Evolutionary conservation across 345 rosid species (phyloP), one percentile per base, ranked within the genome.

Genomic region (Cardamine chenopodiifolia): DNA sequence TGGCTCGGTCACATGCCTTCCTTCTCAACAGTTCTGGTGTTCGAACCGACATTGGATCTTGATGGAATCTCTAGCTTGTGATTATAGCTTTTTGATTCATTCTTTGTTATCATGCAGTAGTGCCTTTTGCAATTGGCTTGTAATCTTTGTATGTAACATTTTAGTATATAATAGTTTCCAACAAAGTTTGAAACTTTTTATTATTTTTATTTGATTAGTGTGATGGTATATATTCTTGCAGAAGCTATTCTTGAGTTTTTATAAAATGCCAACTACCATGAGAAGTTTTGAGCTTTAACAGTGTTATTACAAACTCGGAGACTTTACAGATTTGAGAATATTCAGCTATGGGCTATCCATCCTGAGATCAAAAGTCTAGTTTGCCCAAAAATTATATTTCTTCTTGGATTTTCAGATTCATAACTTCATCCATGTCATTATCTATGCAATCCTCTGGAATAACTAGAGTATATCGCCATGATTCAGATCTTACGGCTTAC

Each of bases 31-130:
- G 76, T 32, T 79, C 83, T 14, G 40, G 56, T n/a, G 67, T 86
- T n/a, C 45, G 70, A 62, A 80, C 88, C 4, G 96, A 90, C 76
- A 60, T 88, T 54, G 83, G 89, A 31, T 83, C 95, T 34, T 76
- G 97, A 89, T 71, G 87, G 81, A 31, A 80, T 78, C 91, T 55
- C n/a, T 40, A 86, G 93, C 82, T 82, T 88, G 80, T 88, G 78
- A 75, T 20, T 29, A 62, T 32, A 28, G 70, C 55, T 58, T 12
- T 50, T 20, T 62, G 61, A 58, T 58, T 59, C 22, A 77, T 77
- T 77, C 34, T 77, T 77, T 78, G 68, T 66, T 58, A 19, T 66
- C 61, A 19, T 77, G 56, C 23, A 63, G 14, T 19, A 32, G 47
- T 63, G 54, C 39, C 44, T 70, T 49, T 63, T 54, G 58, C 63